phyloP scores from a whole-genome alignment of 2,329 filamentous ascomycete genomes.

The Metarhizium guizhouense region DNA sequence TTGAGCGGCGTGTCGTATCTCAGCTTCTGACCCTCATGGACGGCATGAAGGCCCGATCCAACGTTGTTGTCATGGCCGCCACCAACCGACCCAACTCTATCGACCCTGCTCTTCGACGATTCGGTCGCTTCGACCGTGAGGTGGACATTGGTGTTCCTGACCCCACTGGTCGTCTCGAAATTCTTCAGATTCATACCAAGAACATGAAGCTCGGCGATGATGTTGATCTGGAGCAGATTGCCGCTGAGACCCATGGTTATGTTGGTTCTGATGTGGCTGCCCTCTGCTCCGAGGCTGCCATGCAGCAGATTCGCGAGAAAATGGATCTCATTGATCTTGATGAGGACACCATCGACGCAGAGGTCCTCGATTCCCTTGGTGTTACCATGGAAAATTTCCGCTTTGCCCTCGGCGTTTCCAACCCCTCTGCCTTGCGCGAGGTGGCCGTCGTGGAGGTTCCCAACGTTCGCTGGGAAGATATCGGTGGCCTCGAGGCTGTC shows the following conservation, averaged over 20 bases:
- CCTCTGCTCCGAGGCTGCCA: constrained; percentile 96
- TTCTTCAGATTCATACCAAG: constrained; percentile 99
- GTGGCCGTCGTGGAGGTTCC: constrained; percentile 98
- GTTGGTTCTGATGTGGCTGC: constrained; percentile 97
- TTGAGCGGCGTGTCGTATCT: constrained; percentile 96
- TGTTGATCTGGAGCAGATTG: constrained; percentile 93
- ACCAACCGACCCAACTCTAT: constrained; percentile 99
- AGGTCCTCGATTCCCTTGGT: constrained; percentile 94
- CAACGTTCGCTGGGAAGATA: constrained; percentile 99
- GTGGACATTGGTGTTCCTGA: constrained; percentile 98
- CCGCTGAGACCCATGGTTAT: constrained; percentile 96
- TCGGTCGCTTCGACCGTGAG: constrained; percentile 97
- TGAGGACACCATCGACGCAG: constrained; percentile 97
- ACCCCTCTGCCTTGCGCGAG: constrained; percentile 96
- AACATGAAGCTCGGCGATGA: constrained; percentile 99
- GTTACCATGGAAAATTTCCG: constrained; percentile 99
- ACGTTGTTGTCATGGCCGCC: constrained; percentile 97
- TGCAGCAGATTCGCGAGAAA: constrained; percentile 99
- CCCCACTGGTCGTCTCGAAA: constrained; percentile 96
- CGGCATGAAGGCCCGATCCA: constrained; percentile 98
- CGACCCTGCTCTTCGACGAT: constrained; percentile 92
- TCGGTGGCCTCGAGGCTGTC: constrained; percentile 95
- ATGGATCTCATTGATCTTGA: constrained; percentile 99
- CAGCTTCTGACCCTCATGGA: constrained; percentile 98
- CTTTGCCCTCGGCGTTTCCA: constrained; percentile 94